Conservation (phyloP, 441 rosid species). For the Brassica balearica region DNA sequence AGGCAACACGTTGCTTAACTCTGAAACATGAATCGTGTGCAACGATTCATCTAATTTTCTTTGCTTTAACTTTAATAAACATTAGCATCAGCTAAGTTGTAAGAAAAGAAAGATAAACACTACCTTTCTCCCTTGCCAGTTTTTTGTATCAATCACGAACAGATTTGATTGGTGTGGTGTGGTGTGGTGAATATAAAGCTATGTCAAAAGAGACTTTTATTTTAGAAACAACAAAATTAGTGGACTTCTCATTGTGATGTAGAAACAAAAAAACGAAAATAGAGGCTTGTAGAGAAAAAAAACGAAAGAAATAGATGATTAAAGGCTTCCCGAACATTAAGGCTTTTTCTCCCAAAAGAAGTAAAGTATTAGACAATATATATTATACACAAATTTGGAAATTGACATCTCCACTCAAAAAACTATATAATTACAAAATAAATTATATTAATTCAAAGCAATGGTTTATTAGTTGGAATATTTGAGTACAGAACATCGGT, state of each 20-base stretch:
- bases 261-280: constrained; percentile 13
- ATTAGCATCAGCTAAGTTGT: not conserved
- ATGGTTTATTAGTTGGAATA: not conserved
- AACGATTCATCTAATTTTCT: constrained; percentile 14
- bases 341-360: constrained; percentile 39
- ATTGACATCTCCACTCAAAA: constrained; percentile 29
- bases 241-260: constrained; percentile 27
- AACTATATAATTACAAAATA: not conserved
- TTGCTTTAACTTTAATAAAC: constrained; percentile 34
- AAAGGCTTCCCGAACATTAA: constrained; percentile 40
- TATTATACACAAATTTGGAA: constrained; percentile 21
- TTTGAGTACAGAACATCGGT: not conserved
- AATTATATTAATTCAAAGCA: not conserved
- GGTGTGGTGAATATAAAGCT: constrained; percentile 15
- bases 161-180: not conserved
- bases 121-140: constrained; percentile 7
- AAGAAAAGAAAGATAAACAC: constrained; percentile 22
- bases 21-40: constrained; percentile 28
- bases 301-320: constrained; percentile 1
- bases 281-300: constrained; percentile 5
- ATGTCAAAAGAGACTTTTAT: constrained; percentile 13
- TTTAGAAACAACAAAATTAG: constrained; percentile 15
- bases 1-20: constrained; percentile 12
- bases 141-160: not conserved
- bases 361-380: constrained; percentile 22